Evolutionary conservation across 139 green algal genomes (phyloP), one percentile per base, ranked within the genome.

Genomic region (Eudorina sp.): DNA sequence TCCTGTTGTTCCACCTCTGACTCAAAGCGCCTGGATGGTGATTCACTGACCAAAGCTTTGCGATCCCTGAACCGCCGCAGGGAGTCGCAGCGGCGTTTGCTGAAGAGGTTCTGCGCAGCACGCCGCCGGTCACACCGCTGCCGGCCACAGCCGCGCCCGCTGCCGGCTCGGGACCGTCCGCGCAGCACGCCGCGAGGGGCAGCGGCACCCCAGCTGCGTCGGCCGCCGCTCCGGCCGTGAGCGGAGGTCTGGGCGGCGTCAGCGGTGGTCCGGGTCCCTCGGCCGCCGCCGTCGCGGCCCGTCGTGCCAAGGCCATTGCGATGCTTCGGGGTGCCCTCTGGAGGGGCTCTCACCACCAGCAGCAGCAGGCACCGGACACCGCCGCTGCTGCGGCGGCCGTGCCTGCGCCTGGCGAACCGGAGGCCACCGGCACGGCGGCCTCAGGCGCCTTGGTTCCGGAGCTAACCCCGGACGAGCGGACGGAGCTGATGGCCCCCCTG

Each of bases 401-500:
- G 38, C 18, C 21, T 38, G 16, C 29, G 13, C 27, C 45, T 68
- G 74, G 27, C 25, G 64, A 73, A 27, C 55, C 29, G 62, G 27
- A 29, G 62, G 4, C 36, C 7, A 29, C 27, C 19, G 27, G 27
- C 1, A 16, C 31, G 11, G 68, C 68, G 4, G 70, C 40, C 70
- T 77, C 51, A 31, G 34, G 60, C 31, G 25, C 16, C 40, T 78
- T 62, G 81, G 40, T 36, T 11, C 81, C 64, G 9, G 83, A 45
- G 36, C 83, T 89, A 16, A 83, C 29, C 3, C 25, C 72, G 41
- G 85, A 74, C 11, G 85, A 89, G 85, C 73, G 85, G 18, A 36
- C 21, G 21, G 85, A 89, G 85, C 45, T 89, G 43, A 53, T 89
- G 74, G 74, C 72, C 23, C 85, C 72, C 3, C 41, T 84, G 43